A percentile compares a stretch with the other conserved stretches of the same genome.
These are phyloP conservation scores for Colletotrichum musicola DNA, from an alignment of 2,329 filamentous ascomycete genomes.

Conservation along the genomic window DNA sequence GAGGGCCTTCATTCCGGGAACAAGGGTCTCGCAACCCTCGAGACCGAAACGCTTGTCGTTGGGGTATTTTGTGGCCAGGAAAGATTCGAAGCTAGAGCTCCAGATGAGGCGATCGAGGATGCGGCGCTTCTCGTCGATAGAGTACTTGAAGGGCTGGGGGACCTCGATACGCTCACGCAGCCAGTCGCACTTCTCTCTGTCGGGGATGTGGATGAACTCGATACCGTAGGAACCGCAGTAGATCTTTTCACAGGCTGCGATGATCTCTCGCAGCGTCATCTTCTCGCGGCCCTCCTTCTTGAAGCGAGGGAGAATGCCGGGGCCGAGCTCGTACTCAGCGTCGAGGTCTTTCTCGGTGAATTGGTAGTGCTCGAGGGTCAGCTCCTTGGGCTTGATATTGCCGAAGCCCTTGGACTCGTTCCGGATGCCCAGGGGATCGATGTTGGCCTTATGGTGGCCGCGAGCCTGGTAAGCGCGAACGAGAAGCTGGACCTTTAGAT, in stretches of 20 bases:
- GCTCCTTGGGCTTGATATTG: constrained; percentile 90
- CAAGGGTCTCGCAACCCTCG: constrained; percentile 95
- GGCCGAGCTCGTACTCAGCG: constrained; percentile 90
- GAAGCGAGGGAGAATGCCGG: constrained; percentile 95
- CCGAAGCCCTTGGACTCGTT: constrained; percentile 86
- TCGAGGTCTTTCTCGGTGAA: constrained; percentile 96
- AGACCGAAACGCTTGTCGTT: constrained; percentile 99
- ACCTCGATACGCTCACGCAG: constrained; percentile 95
- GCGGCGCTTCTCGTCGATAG: constrained; percentile 96
- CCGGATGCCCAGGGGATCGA: constrained; percentile 94
- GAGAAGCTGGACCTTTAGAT: constrained; percentile 97
- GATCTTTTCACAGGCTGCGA: constrained; percentile 91
- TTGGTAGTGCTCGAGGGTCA: constrained; percentile 92
- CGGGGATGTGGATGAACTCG: constrained; percentile 99
- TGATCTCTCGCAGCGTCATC: constrained; percentile 96
- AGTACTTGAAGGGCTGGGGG: constrained; percentile 95
- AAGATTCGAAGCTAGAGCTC: constrained; percentile 97
- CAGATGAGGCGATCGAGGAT: constrained; percentile 98
- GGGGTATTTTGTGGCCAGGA: constrained; percentile 96
- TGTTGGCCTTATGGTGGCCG: constrained; percentile 97
- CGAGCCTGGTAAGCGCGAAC: constrained; percentile 98
- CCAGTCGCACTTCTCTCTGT: constrained; percentile 98
- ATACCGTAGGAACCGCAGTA: constrained; percentile 98
- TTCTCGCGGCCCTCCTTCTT: constrained; percentile 89
- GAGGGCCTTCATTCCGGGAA: constrained; percentile 98